phyloP scores from a whole-genome alignment of 768 basidiomycete species.

The Naganishia vaughanmartiniae region DNA sequence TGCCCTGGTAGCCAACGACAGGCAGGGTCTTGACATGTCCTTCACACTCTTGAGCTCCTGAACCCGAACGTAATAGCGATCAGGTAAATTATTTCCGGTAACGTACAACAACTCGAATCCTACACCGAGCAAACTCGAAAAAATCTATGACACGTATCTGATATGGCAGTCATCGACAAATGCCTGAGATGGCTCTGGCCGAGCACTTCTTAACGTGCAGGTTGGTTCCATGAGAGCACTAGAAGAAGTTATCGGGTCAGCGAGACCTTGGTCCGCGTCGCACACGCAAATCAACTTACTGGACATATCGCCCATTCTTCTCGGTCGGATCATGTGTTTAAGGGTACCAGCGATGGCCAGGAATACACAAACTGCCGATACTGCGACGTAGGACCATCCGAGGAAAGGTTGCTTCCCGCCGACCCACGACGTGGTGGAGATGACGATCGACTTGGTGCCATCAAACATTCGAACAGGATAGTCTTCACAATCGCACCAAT shows the following conservation, averaged over 20 bases:
- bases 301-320: conserved; percentile 55
- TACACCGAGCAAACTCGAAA: neutral
- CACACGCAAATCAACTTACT: conserved; percentile 36
- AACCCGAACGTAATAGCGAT: neutral
- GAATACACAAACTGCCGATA: conserved; percentile 79
- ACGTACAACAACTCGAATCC: neutral
- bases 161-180: neutral
- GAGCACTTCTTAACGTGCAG: neutral
- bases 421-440: conserved; percentile 97
- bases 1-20: neutral
- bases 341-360: conserved; percentile 85
- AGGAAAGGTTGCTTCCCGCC: conserved; percentile 98
- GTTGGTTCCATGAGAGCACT: conserved; percentile 52
- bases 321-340: conserved; percentile 86
- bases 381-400: conserved; percentile 94
- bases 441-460: conserved; percentile 94
- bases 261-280: neutral
- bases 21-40: neutral
- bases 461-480: conserved; percentile 86
- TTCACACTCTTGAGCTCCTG: neutral
- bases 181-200: neutral
- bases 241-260: neutral
- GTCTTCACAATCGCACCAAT: conserved; percentile 57
- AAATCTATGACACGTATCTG: neutral
- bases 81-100: neutral